phyloP scores from a whole-genome alignment of 108 stramenopile genomes.

The Skeletonema marinoi region DNA sequence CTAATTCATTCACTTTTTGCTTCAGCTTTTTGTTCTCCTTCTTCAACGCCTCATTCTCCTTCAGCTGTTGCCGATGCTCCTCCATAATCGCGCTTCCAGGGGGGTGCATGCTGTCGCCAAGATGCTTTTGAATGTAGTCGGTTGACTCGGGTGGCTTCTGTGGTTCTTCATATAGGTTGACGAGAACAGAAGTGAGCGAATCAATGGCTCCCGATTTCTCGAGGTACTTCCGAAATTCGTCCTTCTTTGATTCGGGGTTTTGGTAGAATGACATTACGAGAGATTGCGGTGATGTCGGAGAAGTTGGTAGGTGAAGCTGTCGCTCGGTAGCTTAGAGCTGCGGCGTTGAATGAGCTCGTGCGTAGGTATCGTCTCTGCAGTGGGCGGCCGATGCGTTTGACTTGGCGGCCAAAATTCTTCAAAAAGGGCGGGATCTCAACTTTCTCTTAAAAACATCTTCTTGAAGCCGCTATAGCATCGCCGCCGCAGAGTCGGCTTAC shows the following conservation, averaged over 20 bases:
- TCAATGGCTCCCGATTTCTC: slow-evolving; percentile 95
- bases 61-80: background rate
- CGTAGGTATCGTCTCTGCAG: too few species aligned
- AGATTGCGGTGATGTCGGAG: too few species aligned
- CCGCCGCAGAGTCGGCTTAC: too few species aligned
- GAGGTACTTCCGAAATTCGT: slow-evolving; percentile 94
- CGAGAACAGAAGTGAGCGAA: slow-evolving; percentile 56
- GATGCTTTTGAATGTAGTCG: slow-evolving; percentile 25
- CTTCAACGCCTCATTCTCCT: background rate
- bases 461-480: too few species aligned
- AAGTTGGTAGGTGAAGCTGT: too few species aligned
- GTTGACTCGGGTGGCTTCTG: slow-evolving; percentile 22
- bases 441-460: too few species aligned
- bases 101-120: background rate
- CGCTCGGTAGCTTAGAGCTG: too few species aligned
- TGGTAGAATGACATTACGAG: background rate
- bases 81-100: background rate
- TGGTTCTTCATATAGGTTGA: slow-evolving; percentile 23
- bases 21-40: background rate
- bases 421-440: too few species aligned
- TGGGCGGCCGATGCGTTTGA: too few species aligned
- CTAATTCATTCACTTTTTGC: background rate
- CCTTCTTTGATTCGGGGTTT: slow-evolving; percentile 82
- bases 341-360: too few species aligned
- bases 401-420: too few species aligned